Evolutionary conservation across 2,329 filamentous ascomycete genomes (phyloP), one percentile per base, ranked within the genome.

Genomic region (Fusarium albidum): DNA sequence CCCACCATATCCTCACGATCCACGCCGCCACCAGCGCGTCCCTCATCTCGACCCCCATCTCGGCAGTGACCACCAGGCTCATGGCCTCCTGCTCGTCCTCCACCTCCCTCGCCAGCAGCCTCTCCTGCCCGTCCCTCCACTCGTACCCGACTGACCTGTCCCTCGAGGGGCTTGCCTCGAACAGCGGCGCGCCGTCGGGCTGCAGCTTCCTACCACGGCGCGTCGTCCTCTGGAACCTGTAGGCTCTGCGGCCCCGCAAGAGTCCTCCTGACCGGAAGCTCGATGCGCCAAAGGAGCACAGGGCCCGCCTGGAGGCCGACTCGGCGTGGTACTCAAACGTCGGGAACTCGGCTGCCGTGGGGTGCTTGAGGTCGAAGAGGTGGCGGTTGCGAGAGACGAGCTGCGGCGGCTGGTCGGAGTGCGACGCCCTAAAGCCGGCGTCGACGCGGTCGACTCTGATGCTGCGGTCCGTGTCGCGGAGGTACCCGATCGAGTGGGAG

Each of bases 11-110:
- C 40, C 71, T 66, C 40, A 72, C 38, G 43, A 74, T 64, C 73
- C 73, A 75, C 9, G 71, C 69, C 5, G 67, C 62, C 9, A 71
- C 71, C 15, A 75, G 66, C 5, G 69, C 72, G 44, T 75, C 73
- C 5, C 72, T 61, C 52, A 58, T 43, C 9, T 57, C 58, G 6
- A 47, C 46, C 14, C 56, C 57, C 67, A 74, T 67, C 57, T 70
- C 65, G 11, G 65, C 67, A 5, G 66, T 67, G 10, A 75, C 57
- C 7, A 71, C 65, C 28, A 75, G 48, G 13, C 68, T 69, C 59
- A 68, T 63, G 14, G 65, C 58, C 15, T 59, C 61, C 32, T 67
- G 51, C 15, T 56, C 55, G 14, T 63, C 61, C 12, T 65, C 45
- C 9, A 73, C 64, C 57, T 75, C 72, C 14, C 69, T 59, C 15